These are phyloP conservation scores for Claviceps sp. DNA, from an alignment of 2,329 filamentous ascomycete genomes.

Conservation along the genomic window DNA sequence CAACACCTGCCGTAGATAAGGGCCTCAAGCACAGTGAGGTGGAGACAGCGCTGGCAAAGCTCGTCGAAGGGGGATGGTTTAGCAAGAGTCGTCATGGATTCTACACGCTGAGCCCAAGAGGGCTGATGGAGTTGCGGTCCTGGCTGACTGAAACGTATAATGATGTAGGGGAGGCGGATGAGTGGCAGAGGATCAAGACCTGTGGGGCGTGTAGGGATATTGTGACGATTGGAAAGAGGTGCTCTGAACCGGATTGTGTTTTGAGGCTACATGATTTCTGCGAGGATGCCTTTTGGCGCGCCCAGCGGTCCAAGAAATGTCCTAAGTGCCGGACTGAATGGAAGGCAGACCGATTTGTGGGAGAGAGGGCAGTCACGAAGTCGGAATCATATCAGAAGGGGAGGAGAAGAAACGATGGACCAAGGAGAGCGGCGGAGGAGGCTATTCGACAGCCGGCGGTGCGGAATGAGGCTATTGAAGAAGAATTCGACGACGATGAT, in stretches of 20 bases:
- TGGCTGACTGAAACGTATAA: constrained; percentile 91
- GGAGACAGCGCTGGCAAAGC: constrained; percentile 52
- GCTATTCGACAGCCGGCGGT: constrained; percentile 15
- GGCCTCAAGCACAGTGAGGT: constrained; percentile 67
- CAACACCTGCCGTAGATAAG: constrained; percentile 21
- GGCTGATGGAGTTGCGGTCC: constrained; percentile 68
- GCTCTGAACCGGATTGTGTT: constrained; percentile 51
- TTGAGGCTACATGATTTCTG: constrained; percentile 68
- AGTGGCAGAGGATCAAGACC: constrained; percentile 65
- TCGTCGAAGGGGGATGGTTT: constrained; percentile 77
- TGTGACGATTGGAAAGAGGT: constrained; percentile 73
- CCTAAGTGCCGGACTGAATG: constrained; percentile 44
- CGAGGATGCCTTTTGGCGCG: constrained; percentile 58
- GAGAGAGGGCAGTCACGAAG: constrained; percentile 42
- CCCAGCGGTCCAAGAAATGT: constrained; percentile 48
- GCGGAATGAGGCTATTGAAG: constrained; percentile 5
- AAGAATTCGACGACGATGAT: background rate
- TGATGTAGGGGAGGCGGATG: constrained; percentile 46
- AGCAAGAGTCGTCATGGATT: constrained; percentile 58
- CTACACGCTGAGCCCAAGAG: constrained; percentile 64
- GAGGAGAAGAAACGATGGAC: constrained; percentile 21
- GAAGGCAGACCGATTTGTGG: constrained; percentile 36
- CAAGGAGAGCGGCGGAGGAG: constrained; percentile 21
- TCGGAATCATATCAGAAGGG: constrained; percentile 36
- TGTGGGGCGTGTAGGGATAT: constrained; percentile 85